These are phyloP conservation scores for Cucumis hystrix DNA, from an alignment of 306 rosid species.

Conservation along the genomic window DNA sequence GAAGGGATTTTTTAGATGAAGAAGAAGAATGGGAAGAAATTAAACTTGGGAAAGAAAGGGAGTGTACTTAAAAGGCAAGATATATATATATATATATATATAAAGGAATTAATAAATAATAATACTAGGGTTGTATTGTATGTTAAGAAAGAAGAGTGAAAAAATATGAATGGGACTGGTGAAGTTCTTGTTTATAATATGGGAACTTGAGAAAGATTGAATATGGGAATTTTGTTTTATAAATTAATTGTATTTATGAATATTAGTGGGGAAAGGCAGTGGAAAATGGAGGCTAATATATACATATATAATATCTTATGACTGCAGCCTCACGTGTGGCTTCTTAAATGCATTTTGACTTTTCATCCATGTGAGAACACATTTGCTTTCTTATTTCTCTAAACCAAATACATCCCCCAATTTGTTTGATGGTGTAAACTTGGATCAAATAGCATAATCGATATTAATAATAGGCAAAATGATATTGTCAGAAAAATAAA, in stretches of 20 bases:
- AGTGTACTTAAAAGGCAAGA: constrained; percentile 81
- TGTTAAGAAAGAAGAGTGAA: constrained; percentile 17
- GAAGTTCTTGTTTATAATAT: neutral
- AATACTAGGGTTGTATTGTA: neutral
- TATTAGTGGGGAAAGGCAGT: constrained; percentile 9
- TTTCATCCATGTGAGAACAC: constrained; percentile 62
- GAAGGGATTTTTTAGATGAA: neutral
- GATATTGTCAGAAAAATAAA: too few species aligned
- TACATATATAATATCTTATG: neutral
- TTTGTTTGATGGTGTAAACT: too few species aligned
- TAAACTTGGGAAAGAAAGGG: constrained; percentile 12
- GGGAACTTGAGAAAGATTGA: neutral
- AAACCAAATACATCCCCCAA: too few species aligned
- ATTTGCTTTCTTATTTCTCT: constrained; percentile 20
- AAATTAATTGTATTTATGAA: neutral
- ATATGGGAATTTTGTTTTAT: neutral
- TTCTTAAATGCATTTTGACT: constrained; percentile 80
- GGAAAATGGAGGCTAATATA: neutral
- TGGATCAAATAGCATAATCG: too few species aligned
- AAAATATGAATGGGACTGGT: neutral
- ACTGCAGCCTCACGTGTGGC: constrained; percentile 56
- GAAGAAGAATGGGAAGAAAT: constrained; percentile 18
- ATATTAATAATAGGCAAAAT: too few species aligned
- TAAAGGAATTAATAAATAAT: neutral
- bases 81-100: too few species aligned